These are phyloP conservation scores for Talaromyces borbonicus DNA, from an alignment of 495 filamentous ascomycete species.

Conservation along the genomic window DNA sequence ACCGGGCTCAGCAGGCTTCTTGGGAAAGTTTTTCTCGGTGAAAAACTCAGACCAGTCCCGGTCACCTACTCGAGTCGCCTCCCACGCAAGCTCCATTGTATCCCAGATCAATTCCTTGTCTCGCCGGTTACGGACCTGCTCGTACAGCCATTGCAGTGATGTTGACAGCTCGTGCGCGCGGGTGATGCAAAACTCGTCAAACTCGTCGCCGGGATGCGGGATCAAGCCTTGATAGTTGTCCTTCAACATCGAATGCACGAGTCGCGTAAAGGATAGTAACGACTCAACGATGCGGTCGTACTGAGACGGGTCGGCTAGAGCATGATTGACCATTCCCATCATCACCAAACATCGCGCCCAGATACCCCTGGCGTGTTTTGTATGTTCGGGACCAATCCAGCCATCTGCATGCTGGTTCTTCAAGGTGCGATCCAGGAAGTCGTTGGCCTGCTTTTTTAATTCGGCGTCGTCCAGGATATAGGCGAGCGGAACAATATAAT, in stretches of 20 bases:
- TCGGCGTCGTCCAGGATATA: constrained; percentile 43
- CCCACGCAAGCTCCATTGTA: constrained; percentile 6
- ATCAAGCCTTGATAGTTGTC: constrained; percentile 41
- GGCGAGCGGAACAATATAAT: constrained; percentile 53
- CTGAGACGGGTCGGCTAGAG: constrained; percentile 23
- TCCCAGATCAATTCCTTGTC: constrained; percentile 8
- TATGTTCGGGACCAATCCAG: constrained; percentile 51
- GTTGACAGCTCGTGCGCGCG: constrained; percentile 6
- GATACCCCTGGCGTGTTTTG: constrained; percentile 31
- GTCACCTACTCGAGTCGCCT: constrained; percentile 5
- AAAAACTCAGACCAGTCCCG: constrained; percentile 8
- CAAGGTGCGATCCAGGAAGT: constrained; percentile 39
- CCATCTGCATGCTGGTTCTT: constrained; percentile 45
- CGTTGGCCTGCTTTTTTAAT: constrained; percentile 43
- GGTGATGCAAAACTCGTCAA: constrained; percentile 8
- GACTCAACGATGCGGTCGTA: constrained; percentile 20
- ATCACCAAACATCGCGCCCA: constrained; percentile 47
- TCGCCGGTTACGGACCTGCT: constrained; percentile 4
- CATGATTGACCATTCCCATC: constrained; percentile 40
- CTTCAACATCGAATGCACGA: constrained; percentile 39
- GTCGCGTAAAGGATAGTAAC: constrained; percentile 21
- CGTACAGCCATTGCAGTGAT: constrained; percentile 7
- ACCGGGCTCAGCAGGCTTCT: constrained; percentile 5
- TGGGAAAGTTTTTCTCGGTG: constrained; percentile 5
- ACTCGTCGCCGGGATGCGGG: constrained; percentile 26